Evolutionary conservation across 1,139 yeast species (phyloP).

Genomic region (Blastobotrys ciferrii): DNA sequence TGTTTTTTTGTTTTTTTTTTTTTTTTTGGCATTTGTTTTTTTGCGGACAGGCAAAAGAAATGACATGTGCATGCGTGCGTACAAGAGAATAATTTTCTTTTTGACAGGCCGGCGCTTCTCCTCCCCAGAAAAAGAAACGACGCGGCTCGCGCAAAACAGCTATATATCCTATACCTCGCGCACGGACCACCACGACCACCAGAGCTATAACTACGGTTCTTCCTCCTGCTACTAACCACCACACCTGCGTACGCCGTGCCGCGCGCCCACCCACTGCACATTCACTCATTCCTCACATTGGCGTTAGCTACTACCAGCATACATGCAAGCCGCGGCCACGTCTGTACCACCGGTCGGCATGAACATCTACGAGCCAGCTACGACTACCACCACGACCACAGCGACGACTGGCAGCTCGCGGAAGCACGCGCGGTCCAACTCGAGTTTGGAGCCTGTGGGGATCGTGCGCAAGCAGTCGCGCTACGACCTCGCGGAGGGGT

Average conservation of each 20-base stretch:
- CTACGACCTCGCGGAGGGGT: slow-evolving; percentile 9
- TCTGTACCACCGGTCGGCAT: slow-evolving; percentile 3
- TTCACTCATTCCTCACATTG: slow-evolving; percentile 2
- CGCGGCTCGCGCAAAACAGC: background rate
- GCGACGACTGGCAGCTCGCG: slow-evolving; percentile 4
- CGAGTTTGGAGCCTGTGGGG: slow-evolving; percentile 15
- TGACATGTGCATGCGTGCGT: too few relatives aligned
- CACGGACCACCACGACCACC: too few relatives aligned
- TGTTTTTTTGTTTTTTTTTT: background rate
- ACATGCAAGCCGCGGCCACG: slow-evolving; percentile 5
- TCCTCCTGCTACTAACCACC: background rate
- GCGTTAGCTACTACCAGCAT: background rate
- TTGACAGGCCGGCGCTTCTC: background rate
- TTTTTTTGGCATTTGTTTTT: background rate
- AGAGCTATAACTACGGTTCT: too few relatives aligned
- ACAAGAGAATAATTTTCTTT: background rate
- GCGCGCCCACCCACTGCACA: slow-evolving; percentile 4
- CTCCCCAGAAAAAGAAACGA: background rate
- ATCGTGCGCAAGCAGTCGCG: slow-evolving; percentile 17
- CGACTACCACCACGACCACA: background rate
- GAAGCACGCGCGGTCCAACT: slow-evolving; percentile 17
- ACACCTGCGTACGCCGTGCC: too few relatives aligned
- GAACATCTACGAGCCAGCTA: slow-evolving; percentile 2
- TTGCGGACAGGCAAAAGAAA: background rate
- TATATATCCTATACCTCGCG: background rate